Base-by-base conservation (phyloP, 2,329 filamentous ascomycete genomes). In the Canariomyces notabilis region DNA sequence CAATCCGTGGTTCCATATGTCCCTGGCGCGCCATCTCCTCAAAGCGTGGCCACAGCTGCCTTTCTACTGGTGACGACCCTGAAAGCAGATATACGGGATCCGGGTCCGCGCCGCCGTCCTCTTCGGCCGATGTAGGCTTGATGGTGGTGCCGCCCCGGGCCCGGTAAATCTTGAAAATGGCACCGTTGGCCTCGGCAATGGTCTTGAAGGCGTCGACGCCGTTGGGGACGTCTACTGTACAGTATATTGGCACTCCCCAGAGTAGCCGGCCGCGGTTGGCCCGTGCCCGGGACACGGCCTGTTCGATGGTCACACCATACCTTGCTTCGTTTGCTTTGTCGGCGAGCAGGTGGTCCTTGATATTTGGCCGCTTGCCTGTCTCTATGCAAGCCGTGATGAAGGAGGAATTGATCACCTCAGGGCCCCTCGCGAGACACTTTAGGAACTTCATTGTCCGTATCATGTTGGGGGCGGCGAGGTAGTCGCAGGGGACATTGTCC, bases 361-460 rank as follows among this genome's bases (percentile, higher is more conserved):
- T 72, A 18, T 82, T 69, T 1, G 85, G 79, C 7, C 87, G 62
- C 58, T 81, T 73, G 52, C 85, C 80, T 23, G 80, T 73, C 37
- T 86, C 80, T 9, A 97, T 73, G 37, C 85, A 88, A 19, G 79
- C 74, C 46, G 91, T 86, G 47, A 98, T 79, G 64, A 89, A 98
- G 7, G 79, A 75, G 1, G 84, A 85, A 37, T 82, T 82, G 44
- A 97, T 77, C 35, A 97, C 79, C 1, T 79, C 76, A 0, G 89
- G 88, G 0, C 87, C 89, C 49, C 81, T 82, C 15, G 93, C 89
- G 21, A 98, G 71, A 11, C 89, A 89, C 51, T 84, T 85, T 40
- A 97, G 82, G 62, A 98, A 98, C 62, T 98, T 98, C 63, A 88
- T 82, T 0, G 93, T 98, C 31, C 93, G 85, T 26, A 96, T 80